Conservation (phyloP, 2,329 filamentous ascomycete genomes). For the Pseudocercospora macadamiae region DNA sequence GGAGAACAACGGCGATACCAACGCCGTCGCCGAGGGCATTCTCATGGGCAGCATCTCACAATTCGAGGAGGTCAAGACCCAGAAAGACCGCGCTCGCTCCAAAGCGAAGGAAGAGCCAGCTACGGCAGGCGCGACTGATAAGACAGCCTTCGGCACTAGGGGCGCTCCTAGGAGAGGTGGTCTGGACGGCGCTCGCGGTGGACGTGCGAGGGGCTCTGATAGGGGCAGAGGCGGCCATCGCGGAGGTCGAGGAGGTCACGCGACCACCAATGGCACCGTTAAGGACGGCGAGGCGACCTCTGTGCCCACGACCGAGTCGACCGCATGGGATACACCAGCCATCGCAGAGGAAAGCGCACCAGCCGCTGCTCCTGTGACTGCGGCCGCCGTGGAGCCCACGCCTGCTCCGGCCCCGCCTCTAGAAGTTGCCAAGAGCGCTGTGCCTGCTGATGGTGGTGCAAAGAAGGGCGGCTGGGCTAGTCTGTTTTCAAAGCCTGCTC, state of each 20-base stretch:
- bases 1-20: constrained; percentile 78
- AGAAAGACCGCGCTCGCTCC: constrained; percentile 72
- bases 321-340: constrained; percentile 60
- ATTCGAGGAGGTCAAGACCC: constrained; percentile 82
- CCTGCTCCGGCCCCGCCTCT: constrained; percentile 36
- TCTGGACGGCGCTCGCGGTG: constrained; percentile 59
- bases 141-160: constrained; percentile 49
- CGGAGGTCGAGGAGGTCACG: constrained; percentile 64
- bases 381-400: constrained; percentile 32
- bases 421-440: constrained; percentile 40
- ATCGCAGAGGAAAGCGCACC: constrained; percentile 34
- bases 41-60: constrained; percentile 79
- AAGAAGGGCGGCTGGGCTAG: constrained; percentile 60
- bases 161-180: constrained; percentile 44
- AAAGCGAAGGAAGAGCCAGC: constrained; percentile 68
- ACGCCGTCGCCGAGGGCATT: constrained; percentile 75
- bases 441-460: constrained; percentile 40
- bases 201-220: constrained; percentile 61
- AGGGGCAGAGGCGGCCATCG: constrained; percentile 54
- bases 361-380: constrained; percentile 36
- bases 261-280: constrained; percentile 64
- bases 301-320: constrained; percentile 71
- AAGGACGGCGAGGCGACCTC: constrained; percentile 57
- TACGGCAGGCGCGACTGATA: constrained; percentile 54
- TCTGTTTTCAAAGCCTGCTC: constrained; percentile 55